Percentiles rank a stretch among this genome's conserved stretches.
phyloP scores from a whole-genome alignment of 768 basidiomycete species.

The Cyclocybe aegerita region DNA sequence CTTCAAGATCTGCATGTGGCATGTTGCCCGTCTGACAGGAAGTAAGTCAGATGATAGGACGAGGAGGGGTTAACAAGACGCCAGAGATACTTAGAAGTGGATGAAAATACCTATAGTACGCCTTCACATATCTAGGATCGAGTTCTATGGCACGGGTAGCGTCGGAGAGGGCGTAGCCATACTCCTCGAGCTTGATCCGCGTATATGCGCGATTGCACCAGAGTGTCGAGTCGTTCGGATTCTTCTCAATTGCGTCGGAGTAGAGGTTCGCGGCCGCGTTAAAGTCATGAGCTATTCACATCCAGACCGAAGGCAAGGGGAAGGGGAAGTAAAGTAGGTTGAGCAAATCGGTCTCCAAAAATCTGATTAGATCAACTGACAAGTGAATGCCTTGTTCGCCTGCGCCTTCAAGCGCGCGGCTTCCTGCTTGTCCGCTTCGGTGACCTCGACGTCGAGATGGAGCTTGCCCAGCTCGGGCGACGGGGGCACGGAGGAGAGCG shows the following conservation, averaged over 20 bases:
- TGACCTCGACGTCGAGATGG: constrained; percentile 50
- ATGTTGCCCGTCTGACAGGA: constrained; percentile 72
- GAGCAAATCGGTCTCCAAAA: neutral
- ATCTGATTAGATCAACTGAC: constrained; percentile 37
- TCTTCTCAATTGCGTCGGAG: constrained; percentile 79
- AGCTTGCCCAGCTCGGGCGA: constrained; percentile 60
- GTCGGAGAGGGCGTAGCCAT: constrained; percentile 88
- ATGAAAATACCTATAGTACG: constrained; percentile 69
- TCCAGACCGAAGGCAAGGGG: neutral
- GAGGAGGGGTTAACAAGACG: neutral
- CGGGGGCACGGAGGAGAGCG: constrained; percentile 49
- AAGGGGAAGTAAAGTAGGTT: neutral
- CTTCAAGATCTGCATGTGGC: constrained; percentile 87
- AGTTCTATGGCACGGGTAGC: constrained; percentile 83
- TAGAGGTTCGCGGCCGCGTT: constrained; percentile 76
- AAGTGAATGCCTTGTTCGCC: constrained; percentile 86
- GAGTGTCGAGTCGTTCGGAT: constrained; percentile 84
- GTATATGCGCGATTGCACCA: constrained; percentile 96
- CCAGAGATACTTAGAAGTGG: constrained; percentile 1
- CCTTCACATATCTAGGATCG: constrained; percentile 89
- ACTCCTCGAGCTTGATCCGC: constrained; percentile 90
- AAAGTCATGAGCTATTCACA: constrained; percentile 66
- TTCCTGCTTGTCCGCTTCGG: constrained; percentile 67
- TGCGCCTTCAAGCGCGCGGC: constrained; percentile 75
- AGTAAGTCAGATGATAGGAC: constrained; percentile 5